These are phyloP conservation scores for Persicaria tinctoria DNA, from an alignment of 148 eudicot species.

Conservation along the genomic window DNA sequence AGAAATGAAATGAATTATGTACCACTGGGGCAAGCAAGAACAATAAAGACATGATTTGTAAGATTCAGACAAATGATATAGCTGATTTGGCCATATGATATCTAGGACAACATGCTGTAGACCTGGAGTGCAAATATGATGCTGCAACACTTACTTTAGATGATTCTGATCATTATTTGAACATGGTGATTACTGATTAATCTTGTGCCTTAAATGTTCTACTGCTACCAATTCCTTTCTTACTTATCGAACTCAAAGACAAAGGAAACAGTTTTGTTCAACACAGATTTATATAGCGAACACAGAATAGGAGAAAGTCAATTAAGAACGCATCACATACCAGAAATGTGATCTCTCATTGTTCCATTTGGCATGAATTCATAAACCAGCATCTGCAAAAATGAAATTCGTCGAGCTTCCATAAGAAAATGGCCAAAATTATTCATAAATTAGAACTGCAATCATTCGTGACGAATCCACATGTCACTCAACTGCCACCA, in stretches of 20 bases:
- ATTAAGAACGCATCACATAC: conserved; percentile 26
- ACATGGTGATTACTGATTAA: no score
- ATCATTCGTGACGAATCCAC: no score
- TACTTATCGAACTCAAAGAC: no score
- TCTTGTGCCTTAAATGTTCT: no score
- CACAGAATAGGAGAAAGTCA: background rate
- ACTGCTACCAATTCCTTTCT: no score
- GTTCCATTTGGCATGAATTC: conserved; percentile 88
- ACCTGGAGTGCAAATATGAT: no score
- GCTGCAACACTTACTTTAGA: no score
- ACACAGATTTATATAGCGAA: background rate
- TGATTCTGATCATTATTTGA: no score
- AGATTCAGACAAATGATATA: background rate
- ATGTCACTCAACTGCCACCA: no score
- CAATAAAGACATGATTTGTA: background rate
- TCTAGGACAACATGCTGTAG: background rate
- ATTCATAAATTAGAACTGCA: background rate
- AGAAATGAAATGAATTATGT: background rate
- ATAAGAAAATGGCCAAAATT: background rate
- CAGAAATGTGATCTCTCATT: conserved; percentile 70
- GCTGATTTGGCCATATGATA: background rate
- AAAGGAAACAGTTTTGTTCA: no score
- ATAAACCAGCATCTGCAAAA: conserved; percentile 74
- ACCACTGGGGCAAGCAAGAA: conserved; percentile 2
- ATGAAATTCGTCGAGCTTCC: background rate